Percentiles rank a stretch among this genome's conserved stretches.
These are phyloP conservation scores for Withania somnifera DNA, from an alignment of 305 asterid genomes.

Conservation along the genomic window DNA sequence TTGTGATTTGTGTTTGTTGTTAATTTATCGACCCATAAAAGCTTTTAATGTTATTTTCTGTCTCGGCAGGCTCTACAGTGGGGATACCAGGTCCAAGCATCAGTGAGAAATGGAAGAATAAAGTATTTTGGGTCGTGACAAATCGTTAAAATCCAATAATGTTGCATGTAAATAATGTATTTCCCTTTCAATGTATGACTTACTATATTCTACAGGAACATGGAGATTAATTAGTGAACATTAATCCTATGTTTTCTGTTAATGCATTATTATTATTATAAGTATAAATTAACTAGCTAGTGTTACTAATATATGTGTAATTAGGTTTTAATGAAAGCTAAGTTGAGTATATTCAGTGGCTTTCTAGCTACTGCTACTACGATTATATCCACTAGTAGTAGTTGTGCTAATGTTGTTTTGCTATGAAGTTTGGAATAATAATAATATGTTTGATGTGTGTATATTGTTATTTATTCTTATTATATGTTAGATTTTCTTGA, in stretches of 20 bases:
- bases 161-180: conserved; percentile 23
- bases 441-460: not conserved
- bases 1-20: no score
- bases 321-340: not conserved
- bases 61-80: conserved; percentile 70
- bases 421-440: not conserved
- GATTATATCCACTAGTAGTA: not conserved
- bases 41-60: no score
- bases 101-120: conserved; percentile 21
- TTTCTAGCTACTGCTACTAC: not conserved
- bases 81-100: conserved; percentile 66
- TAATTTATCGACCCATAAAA: no score
- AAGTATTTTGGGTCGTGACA: not conserved
- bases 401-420: not conserved
- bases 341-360: not conserved
- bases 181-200: not conserved
- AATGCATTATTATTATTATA: not conserved
- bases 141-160: not conserved
- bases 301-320: not conserved
- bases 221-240: not conserved
- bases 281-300: not conserved
- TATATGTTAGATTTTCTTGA: no score
- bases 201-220: not conserved
- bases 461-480: no score
- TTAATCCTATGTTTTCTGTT: not conserved